Base-by-base conservation (phyloP, 768 basidiomycete genomes). In the Heimioporus sp. region DNA sequence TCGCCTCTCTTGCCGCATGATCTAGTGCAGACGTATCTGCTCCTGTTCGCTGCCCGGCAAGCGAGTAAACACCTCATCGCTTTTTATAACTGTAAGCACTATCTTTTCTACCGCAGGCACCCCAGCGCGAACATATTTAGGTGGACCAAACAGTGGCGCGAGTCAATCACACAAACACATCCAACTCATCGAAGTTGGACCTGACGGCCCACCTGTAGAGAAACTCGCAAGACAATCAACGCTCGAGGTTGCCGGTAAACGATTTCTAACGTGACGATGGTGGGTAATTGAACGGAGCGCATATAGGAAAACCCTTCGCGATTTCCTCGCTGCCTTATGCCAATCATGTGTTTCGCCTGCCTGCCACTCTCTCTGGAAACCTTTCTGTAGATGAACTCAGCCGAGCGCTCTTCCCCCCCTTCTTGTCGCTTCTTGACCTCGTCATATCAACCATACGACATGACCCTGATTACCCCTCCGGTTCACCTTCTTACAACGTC, bases 101-200 rank as follows among this genome's bases (percentile, higher is more conserved):
- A 31, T 42, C 34, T 12, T 4, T 37, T 32, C 11, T 5, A 28
- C 24, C 24, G 6, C 15, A 24, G 15, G 3, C 17, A 43, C 28
- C 43, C 39, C n/a, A 11, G 7, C 21, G 24, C 20, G n/a, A 52
- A 17, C 42, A 19, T 15, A 34, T 24, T 24, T 40, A 91, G 90
- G 89, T 58, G 90, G 90, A 7, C 76, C 81, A 28, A 74, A 76
- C 48, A 91, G 89, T 51, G 93, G 93, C 24, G 92, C 94, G 11
- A 93, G 91, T 65, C 94, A 97, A 70, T 75, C 80, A 2, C 92
- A 95, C 71, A 92, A 95, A 62, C 94, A 97, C 65, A 58, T 95
- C n/a, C 93, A 96, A 66, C 86, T 95, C 56, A 69, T 95, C 32
- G 86, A 90, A 32, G 63, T 82, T 16, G 78, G 79, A 10, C 73